Base-by-base conservation (phyloP, 306 rosid species). In the Vigna angularis region DNA sequence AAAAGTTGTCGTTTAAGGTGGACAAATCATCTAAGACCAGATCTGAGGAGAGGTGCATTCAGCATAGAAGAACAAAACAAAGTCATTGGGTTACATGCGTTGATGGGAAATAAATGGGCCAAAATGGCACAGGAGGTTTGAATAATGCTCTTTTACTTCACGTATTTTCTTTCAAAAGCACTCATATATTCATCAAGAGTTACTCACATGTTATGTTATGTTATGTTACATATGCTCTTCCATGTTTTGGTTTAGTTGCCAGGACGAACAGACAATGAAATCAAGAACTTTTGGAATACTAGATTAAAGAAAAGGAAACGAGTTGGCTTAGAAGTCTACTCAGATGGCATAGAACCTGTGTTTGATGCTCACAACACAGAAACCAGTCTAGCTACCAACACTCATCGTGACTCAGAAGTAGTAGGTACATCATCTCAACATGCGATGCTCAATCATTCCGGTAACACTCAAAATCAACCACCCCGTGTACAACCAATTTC, bases 1-100 rank as follows among this genome's bases (percentile, higher is more conserved):
- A 91, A 91, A 80, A 90, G 98, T 81, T 94, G 98, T 64, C 88
- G 96, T 12, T 49, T 89, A 58, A 85, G 97, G 34, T 94, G 98
- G 98, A 85, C 85, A 3, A 91, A 91, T 78, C 96, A 94, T 74
- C 56, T 94, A 14, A 81, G 86, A 79, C 94, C 96, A 36, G 84
- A 84, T 67, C 76, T 94, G 67, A 90, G 76, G 72, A 89, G 86
- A 81, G 91, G 96, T 49, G 73, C 88, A 18, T 84, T 94, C 57
- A 82, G 85, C 9, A 0, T 38, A 0, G 87, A 90, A 36, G 97
- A 94, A 83, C 87, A 86, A 75, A 28, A 1, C 0, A 17, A 49
- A 50, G 83, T 91, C 28, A 50, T 87, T 72, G 52, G 70, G 20
- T 89, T 91, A 24, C 98, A 93, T 72, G 82, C 90, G 12, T 51